Conservation (phyloP, 2,329 filamentous ascomycete genomes). For the Blastomyces emzantsi region DNA sequence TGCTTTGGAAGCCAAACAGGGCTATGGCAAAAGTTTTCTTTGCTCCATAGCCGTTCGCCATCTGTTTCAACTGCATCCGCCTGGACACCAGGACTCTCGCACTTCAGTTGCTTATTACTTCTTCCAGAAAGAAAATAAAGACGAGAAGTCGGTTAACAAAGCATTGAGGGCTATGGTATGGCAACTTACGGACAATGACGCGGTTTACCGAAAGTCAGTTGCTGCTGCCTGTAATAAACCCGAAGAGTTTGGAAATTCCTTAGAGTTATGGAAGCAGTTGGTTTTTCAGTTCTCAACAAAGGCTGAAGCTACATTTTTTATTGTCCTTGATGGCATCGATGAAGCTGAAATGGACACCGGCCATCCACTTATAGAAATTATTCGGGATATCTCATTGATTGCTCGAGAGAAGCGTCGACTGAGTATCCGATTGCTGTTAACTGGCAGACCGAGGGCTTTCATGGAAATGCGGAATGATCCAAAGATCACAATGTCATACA, state of each 20-base stretch:
- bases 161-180: slow-evolving; percentile 14
- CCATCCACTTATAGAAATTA: slow-evolving; percentile 19
- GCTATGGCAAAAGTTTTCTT: slow-evolving; percentile 16
- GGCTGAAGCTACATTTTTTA: slow-evolving; percentile 26
- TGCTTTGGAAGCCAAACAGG: slow-evolving; percentile 14
- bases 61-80: slow-evolving; percentile 13
- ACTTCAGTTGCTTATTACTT: slow-evolving; percentile 16
- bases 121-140: slow-evolving; percentile 15
- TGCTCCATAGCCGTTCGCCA: slow-evolving; percentile 13
- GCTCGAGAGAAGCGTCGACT: slow-evolving; percentile 14
- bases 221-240: slow-evolving; percentile 16
- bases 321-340: slow-evolving; percentile 43
- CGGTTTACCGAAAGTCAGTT: slow-evolving; percentile 15
- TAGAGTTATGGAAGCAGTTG: slow-evolving; percentile 16
- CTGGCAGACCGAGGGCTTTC: slow-evolving; percentile 18
- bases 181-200: slow-evolving; percentile 14
- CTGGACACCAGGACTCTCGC: slow-evolving; percentile 11
- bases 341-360: slow-evolving; percentile 29
- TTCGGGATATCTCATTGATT: slow-evolving; percentile 15
- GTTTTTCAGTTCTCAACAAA: slow-evolving; percentile 15
- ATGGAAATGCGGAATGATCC: slow-evolving; percentile 15
- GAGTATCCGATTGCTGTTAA: slow-evolving; percentile 17
- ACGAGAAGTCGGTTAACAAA: slow-evolving; percentile 16
- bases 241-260: slow-evolving; percentile 15
- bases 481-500: slow-evolving; percentile 13